Evolutionary conservation across 176 grass and related monocot genomes (phyloP).

Genomic region (Carex kokanica): DNA sequence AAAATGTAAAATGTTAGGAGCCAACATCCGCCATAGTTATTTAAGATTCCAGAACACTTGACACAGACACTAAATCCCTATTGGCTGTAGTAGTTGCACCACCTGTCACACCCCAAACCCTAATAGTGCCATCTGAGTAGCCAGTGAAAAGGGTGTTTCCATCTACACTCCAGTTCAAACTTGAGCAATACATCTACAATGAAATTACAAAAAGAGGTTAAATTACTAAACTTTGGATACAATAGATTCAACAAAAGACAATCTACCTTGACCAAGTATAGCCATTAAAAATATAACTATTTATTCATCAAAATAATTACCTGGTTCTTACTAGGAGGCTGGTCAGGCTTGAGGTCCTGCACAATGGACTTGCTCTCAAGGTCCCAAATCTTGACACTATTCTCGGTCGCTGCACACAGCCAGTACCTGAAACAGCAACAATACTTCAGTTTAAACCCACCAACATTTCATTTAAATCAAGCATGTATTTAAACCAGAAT

Average conservation of each 20-base stretch:
- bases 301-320: background rate
- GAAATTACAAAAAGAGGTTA: background rate
- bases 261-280: background rate
- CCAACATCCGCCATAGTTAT: slow-evolving; percentile 27
- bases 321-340: slow-evolving; percentile 52
- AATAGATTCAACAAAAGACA: no score
- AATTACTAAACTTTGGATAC: no score
- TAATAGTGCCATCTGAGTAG: slow-evolving; percentile 77
- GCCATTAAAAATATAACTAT: background rate
- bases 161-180: slow-evolving; percentile 84
- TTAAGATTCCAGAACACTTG: background rate
- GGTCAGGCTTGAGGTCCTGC: slow-evolving; percentile 77
- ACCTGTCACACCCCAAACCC: slow-evolving; percentile 65
- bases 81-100: no score
- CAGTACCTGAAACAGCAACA: slow-evolving; percentile 42
- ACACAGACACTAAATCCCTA: no score
- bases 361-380: slow-evolving; percentile 85
- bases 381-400: slow-evolving; percentile 93
- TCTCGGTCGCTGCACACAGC: slow-evolving; percentile 79
- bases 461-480: background rate
- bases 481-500: background rate
- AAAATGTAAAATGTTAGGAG: background rate
- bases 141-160: slow-evolving; percentile 79
- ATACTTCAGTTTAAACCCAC: background rate
- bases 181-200: slow-evolving; percentile 62